Percentiles rank a stretch among this genome's conserved stretches.
These are phyloP conservation scores for Coix lacrymajobi DNA, from an alignment of 176 grass and related monocot species.

Conservation along the genomic window DNA sequence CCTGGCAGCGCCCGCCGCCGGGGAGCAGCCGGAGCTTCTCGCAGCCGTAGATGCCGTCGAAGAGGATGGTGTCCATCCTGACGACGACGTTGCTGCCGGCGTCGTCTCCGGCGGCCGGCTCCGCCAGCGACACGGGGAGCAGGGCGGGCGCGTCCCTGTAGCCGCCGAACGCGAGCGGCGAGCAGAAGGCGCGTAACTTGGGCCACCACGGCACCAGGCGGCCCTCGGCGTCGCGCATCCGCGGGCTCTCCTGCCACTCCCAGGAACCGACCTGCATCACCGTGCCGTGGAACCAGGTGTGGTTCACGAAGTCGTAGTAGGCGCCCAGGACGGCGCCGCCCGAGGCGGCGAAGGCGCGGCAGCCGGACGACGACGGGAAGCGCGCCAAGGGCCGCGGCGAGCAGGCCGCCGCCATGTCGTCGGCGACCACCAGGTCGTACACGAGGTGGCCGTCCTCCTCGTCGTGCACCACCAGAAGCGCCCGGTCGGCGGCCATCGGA, in stretches of 20 bases:
- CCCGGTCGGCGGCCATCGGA: neutral
- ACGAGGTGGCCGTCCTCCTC: neutral
- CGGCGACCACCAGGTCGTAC: too few species aligned
- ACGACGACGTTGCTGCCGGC: neutral
- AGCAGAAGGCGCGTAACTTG: neutral
- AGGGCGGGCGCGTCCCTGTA: neutral
- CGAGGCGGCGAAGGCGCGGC: neutral
- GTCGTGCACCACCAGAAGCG: slow-evolving; percentile 3
- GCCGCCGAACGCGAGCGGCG: neutral
- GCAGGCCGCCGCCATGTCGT: too few species aligned
- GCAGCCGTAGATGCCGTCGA: neutral
- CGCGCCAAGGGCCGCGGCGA: too few species aligned
- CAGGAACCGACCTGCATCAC: neutral
- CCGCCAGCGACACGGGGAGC: neutral
- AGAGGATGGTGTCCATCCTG: slow-evolving; percentile 4
- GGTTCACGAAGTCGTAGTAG: neutral
- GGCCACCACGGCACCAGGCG: neutral
- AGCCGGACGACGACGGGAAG: neutral
- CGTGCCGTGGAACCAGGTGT: neutral
- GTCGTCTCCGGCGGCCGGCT: too few species aligned
- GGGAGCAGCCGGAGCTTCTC: neutral
- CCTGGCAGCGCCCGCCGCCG: neutral
- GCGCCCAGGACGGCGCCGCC: neutral
- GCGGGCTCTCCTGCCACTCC: neutral
- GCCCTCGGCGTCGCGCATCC: neutral